phyloP scores from a whole-genome alignment of 2,329 filamentous ascomycete genomes.

The Nothophoma quercina region DNA sequence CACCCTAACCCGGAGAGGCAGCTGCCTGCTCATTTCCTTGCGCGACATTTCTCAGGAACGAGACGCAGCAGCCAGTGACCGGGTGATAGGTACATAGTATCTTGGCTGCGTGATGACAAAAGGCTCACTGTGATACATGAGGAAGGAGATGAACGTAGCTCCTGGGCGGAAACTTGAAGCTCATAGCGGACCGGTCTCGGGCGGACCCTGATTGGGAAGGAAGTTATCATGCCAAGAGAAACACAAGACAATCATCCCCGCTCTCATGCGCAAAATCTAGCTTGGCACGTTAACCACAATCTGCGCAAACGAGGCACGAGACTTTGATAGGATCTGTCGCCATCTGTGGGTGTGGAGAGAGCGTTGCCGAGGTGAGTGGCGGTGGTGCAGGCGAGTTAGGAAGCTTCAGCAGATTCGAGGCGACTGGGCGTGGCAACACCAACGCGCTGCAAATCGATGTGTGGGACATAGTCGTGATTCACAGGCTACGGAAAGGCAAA shows the following conservation, averaged over 20 bases:
- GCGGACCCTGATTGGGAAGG: conserved; percentile 36
- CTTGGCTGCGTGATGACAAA: conserved; percentile 30
- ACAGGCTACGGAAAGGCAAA: conserved; percentile 2
- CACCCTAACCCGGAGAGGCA: conserved; percentile 33
- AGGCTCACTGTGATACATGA: conserved; percentile 23
- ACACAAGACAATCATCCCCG: conserved; percentile 16
- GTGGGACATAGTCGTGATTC: not conserved
- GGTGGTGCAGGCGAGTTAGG: conserved; percentile 1
- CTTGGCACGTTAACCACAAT: conserved; percentile 26
- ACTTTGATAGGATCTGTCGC: conserved; percentile 1
- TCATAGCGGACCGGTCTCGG: conserved; percentile 16
- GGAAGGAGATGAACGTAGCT: conserved; percentile 31
- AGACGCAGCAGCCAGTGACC: conserved; percentile 16
- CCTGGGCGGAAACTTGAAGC: conserved; percentile 24
- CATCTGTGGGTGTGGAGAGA: not conserved
- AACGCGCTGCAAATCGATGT: conserved; percentile 1
- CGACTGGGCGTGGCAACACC: not conserved
- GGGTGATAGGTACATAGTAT: conserved; percentile 22
- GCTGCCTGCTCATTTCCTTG: conserved; percentile 19
- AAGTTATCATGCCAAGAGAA: conserved; percentile 25
- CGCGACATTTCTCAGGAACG: conserved; percentile 28
- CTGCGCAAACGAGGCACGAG: conserved; percentile 12
- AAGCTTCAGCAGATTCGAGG: conserved; percentile 6
- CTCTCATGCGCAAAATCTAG: conserved; percentile 8
- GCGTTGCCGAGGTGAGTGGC: conserved; percentile 13